These are phyloP conservation scores for Cladorrhinum sp. DNA, from an alignment of 2,329 filamentous ascomycete species.

Conservation along the genomic window DNA sequence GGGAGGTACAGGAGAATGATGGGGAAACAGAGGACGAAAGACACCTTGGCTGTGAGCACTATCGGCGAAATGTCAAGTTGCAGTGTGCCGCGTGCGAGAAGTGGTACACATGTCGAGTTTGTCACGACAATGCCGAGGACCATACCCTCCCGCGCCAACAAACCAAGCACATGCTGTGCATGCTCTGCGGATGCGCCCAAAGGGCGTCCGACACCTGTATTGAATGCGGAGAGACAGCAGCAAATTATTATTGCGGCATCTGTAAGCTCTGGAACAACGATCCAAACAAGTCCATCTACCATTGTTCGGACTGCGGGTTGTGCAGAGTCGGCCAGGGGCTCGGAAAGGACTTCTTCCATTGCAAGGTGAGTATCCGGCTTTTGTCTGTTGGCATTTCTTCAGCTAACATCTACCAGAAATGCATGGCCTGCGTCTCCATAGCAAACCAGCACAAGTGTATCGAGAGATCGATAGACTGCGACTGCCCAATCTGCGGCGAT, in stretches of 20 bases:
- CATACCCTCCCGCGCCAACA: constrained; percentile 76
- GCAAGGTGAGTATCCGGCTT: constrained; percentile 64
- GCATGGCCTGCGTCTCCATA: constrained; percentile 87
- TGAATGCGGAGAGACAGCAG: constrained; percentile 71
- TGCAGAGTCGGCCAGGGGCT: constrained; percentile 87
- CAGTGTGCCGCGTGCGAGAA: constrained; percentile 85
- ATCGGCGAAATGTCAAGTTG: constrained; percentile 91
- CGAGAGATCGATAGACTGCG: constrained; percentile 88
- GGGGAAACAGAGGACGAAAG: constrained; percentile 35
- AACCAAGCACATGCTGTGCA: constrained; percentile 95
- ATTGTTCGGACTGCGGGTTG: constrained; percentile 94
- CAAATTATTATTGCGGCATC: constrained; percentile 87
- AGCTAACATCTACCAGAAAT: constrained; percentile 55
- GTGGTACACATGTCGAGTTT: constrained; percentile 95
- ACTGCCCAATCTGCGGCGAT: constrained; percentile 95
- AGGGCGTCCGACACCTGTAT: constrained; percentile 74
- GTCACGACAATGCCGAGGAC: constrained; percentile 80
- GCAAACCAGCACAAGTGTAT: constrained; percentile 88
- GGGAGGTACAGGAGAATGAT: constrained; percentile 40
- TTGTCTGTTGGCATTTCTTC: constrained; percentile 3
- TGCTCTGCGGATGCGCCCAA: constrained; percentile 87
- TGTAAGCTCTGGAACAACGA: constrained; percentile 99
- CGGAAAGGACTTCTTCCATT: constrained; percentile 96
- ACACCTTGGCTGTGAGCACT: constrained; percentile 81
- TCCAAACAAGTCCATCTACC: constrained; percentile 85